phyloP scores from a whole-genome alignment of 2,329 filamentous ascomycete genomes.

The Periconia macrospinosa region DNA sequence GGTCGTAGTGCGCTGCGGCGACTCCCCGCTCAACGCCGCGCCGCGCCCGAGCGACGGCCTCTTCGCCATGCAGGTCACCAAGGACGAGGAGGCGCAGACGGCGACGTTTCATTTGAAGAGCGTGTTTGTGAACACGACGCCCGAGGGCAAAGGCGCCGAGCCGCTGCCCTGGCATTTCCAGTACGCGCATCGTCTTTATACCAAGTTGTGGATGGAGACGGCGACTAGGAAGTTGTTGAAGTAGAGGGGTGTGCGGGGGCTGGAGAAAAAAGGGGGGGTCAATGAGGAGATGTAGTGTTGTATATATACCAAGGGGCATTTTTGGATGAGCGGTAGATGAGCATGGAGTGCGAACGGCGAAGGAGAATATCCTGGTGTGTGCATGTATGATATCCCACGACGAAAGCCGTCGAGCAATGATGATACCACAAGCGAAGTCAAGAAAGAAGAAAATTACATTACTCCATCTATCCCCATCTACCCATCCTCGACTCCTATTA shows the following conservation, averaged over 20 bases:
- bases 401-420: too few species aligned
- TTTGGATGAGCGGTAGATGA: too few species aligned
- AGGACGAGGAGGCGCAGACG: slow-evolving; percentile 36
- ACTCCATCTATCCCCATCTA: too few species aligned
- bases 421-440: too few species aligned
- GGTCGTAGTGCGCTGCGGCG: slow-evolving; percentile 44
- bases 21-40: slow-evolving; percentile 34
- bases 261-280: neutral
- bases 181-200: slow-evolving; percentile 39
- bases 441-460: too few species aligned
- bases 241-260: slow-evolving; percentile 7
- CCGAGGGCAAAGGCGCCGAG: slow-evolving; percentile 31
- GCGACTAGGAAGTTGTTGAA: slow-evolving; percentile 42
- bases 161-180: slow-evolving; percentile 35
- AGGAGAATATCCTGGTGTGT: too few species aligned
- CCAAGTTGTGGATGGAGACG: slow-evolving; percentile 47
- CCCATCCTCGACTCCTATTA: too few species aligned
- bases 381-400: too few species aligned
- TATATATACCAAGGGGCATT: too few species aligned
- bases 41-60: slow-evolving; percentile 39
- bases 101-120: slow-evolving; percentile 46
- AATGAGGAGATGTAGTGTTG: neutral
- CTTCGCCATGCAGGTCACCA: slow-evolving; percentile 44
- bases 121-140: slow-evolving; percentile 43
- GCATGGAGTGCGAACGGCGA: too few species aligned